Base-by-base conservation (phyloP, 495 filamentous ascomycete species). In the Hyphodiscus hymeniophilus region DNA sequence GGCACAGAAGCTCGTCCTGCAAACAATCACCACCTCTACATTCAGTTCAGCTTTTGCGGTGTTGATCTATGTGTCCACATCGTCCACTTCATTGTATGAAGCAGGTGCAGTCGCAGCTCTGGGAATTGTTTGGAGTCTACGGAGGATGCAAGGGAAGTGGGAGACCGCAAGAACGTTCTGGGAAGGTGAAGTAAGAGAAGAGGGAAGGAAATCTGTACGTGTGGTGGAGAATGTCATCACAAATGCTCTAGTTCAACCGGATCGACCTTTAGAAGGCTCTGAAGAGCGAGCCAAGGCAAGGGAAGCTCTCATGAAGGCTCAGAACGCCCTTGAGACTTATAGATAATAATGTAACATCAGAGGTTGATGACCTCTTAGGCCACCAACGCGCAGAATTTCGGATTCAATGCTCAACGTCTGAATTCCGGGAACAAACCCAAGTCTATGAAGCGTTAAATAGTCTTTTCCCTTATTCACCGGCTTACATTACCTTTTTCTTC, bases 111-210 rank as follows among this genome's bases (percentile, higher is more conserved):
- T 95, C n/a, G 86, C 80, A 0, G 88, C 86, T 2, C 61, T 94
- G 5, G 89, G 88, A 7, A 56, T 87, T 5, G 80, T 85, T 3
- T 85, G 81, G 69, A 81, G 83, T 45, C 58, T 90, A 52, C 66
- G 81, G 18, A 70, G 82, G 17, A 71, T 96, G 67, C 91, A 96
- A 63, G 79, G 63, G 53, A 68, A 76, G 55, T 97, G 91, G 91
- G 84, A 89, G 50, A 62, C 56, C 7, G 84, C 82, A 10, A 74
- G 82, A 31, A 63, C 55, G 6, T 77, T 72, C 53, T 97, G 88
- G 82, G 79, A 89, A 59, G 78, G 70, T 3, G 79, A 84, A 56
- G 76, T 95, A 8, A 75, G 80, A 51, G 90, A 95, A 58, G 81
- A 85, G 50, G 92, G 89, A 7, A 74, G 89, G 45, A 77, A 75